phyloP scores from a whole-genome alignment of 768 basidiomycete species.

The Serendipita sp. region DNA sequence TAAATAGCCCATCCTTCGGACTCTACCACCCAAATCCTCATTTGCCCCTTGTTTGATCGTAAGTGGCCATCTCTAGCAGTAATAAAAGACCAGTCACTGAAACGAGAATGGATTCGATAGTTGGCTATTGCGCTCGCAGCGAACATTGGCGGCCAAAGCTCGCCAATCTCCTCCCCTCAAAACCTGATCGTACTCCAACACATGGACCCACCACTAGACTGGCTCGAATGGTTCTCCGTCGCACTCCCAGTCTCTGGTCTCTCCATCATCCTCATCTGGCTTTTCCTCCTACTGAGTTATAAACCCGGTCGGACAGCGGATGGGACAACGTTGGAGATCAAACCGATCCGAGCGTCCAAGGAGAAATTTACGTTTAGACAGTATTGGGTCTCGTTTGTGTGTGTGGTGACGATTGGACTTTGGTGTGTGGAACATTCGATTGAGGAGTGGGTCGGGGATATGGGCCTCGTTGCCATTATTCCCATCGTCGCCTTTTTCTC shows the following conservation, averaged over 20 bases:
- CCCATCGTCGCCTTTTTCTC: slow-evolving; percentile 90
- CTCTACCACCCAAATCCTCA: slow-evolving; percentile 66
- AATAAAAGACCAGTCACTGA: not conserved
- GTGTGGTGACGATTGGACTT: slow-evolving; percentile 64
- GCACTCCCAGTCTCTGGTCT: slow-evolving; percentile 78
- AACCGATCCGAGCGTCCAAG: slow-evolving; percentile 63
- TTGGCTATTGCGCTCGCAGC: slow-evolving; percentile 95
- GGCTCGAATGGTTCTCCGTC: slow-evolving; percentile 62
- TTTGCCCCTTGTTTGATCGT: slow-evolving; percentile 90
- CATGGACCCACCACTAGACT: slow-evolving; percentile 29
- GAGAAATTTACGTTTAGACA: slow-evolving; percentile 74
- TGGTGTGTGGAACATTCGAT: slow-evolving; percentile 82
- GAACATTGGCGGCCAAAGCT: slow-evolving; percentile 94
- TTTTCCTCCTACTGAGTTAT: slow-evolving; percentile 71
- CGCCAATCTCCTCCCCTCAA: slow-evolving; percentile 37
- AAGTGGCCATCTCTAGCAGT: slow-evolving; percentile 19
- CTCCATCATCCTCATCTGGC: slow-evolving; percentile 84
- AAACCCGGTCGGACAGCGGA: slow-evolving; percentile 53
- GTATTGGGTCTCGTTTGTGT: slow-evolving; percentile 77
- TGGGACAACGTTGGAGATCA: slow-evolving; percentile 68
- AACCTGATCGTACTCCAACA: slow-evolving; percentile 31
- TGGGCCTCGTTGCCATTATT: slow-evolving; percentile 92
- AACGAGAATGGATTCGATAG: slow-evolving; percentile 23
- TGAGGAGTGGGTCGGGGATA: slow-evolving; percentile 69
- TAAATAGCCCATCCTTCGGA: slow-evolving; percentile 76